These are phyloP conservation scores for Alternaria viburni DNA, from an alignment of 2,329 filamentous ascomycete species.

Conservation along the genomic window DNA sequence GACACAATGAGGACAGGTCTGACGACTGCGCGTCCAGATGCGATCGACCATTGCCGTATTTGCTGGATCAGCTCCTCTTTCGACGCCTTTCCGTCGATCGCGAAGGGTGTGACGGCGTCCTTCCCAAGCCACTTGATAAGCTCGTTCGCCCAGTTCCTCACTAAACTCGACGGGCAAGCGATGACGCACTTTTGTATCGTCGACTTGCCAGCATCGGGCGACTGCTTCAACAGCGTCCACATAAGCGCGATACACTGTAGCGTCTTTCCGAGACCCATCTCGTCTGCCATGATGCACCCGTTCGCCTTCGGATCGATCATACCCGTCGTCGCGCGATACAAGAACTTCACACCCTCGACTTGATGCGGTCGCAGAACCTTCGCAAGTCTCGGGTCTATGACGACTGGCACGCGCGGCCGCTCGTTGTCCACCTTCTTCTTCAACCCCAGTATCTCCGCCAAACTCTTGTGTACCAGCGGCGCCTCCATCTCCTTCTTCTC, in stretches of 20 bases:
- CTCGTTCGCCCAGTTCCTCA: slow-evolving; percentile 98
- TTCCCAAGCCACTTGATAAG: slow-evolving; percentile 94
- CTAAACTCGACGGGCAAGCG: slow-evolving; percentile 93
- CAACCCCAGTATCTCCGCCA: slow-evolving; percentile 92
- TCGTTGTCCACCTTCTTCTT: slow-evolving; percentile 88
- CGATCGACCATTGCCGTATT: slow-evolving; percentile 92
- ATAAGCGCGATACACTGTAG: slow-evolving; percentile 95
- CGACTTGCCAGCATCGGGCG: slow-evolving; percentile 88
- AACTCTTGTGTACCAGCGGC: slow-evolving; percentile 88
- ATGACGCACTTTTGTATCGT: slow-evolving; percentile 98
- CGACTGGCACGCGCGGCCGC: slow-evolving; percentile 89
- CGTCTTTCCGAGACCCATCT: slow-evolving; percentile 98
- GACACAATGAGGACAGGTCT: slow-evolving; percentile 96
- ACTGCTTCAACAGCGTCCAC: slow-evolving; percentile 97
- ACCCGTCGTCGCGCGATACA: slow-evolving; percentile 94
- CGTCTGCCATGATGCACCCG: slow-evolving; percentile 99
- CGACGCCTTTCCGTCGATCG: slow-evolving; percentile 93
- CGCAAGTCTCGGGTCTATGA: slow-evolving; percentile 87
- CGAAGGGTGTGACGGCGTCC: slow-evolving; percentile 90
- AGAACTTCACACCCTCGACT: slow-evolving; percentile 96
- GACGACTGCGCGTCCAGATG: slow-evolving; percentile 86
- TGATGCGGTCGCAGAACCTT: slow-evolving; percentile 96
- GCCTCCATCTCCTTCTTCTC: slow-evolving; percentile 67
- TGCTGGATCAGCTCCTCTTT: slow-evolving; percentile 93
- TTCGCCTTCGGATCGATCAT: slow-evolving; percentile 92